Evolutionary conservation across 352 stramenopile genomes (phyloP).

Genomic region (Phytophthora niederhauseri): DNA sequence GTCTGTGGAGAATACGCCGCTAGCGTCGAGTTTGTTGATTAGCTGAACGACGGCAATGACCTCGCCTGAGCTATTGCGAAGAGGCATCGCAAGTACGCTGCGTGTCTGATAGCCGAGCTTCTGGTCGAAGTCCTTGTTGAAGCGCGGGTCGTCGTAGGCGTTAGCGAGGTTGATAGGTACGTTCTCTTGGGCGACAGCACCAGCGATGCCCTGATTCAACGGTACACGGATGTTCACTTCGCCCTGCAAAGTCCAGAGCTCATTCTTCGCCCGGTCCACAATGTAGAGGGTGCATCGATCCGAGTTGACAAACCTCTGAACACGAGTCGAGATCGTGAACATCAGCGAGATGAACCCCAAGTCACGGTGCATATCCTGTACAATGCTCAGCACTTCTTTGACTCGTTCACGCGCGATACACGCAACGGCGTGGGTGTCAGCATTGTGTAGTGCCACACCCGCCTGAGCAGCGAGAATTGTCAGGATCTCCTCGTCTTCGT

Average conservation of each 20-base stretch:
- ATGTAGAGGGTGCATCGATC: constrained; percentile 95
- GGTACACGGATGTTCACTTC: constrained; percentile 90
- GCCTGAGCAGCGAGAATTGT: constrained; percentile 86
- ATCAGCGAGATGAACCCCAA: constrained; percentile 91
- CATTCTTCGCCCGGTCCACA: constrained; percentile 86
- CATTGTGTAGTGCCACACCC: constrained; percentile 88
- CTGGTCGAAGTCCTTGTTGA: constrained; percentile 92
- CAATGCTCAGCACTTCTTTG: constrained; percentile 86
- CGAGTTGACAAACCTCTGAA: constrained; percentile 87
- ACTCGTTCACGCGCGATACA: constrained; percentile 63
- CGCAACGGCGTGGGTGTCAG: constrained; percentile 68
- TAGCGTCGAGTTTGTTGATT: constrained; percentile 86
- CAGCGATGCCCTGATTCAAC: constrained; percentile 86
- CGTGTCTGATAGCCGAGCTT: constrained; percentile 89
- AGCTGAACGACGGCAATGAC: constrained; percentile 90
- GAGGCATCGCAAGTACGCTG: constrained; percentile 88
- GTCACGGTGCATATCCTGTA: constrained; percentile 92
- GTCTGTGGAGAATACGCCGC: constrained; percentile 79
- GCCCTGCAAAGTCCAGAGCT: constrained; percentile 92
- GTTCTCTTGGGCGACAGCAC: constrained; percentile 73
- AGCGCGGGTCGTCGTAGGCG: constrained; percentile 87
- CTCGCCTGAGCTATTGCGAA: constrained; percentile 73
- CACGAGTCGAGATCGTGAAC: constrained; percentile 91
- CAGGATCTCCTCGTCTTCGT: constrained; percentile 90
- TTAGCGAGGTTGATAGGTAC: constrained; percentile 83